phyloP scores from a whole-genome alignment of 805 yeast species.

The Cyberlindnera subsufficiens region DNA sequence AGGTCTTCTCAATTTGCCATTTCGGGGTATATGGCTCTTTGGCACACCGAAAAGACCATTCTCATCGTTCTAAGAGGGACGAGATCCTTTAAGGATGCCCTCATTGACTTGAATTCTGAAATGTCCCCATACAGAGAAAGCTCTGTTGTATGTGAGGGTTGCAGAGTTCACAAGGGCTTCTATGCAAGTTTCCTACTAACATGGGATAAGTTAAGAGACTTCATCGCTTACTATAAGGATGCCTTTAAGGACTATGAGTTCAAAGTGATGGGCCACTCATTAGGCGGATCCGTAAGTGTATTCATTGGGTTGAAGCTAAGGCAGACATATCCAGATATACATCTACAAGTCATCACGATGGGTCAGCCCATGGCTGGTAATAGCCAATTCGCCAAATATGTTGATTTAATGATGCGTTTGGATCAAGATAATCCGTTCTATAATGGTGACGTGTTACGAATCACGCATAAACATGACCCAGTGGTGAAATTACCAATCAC shows the following conservation, averaged over 20 bases:
- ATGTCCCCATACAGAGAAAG: conserved; percentile 13
- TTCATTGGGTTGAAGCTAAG: conserved; percentile 8
- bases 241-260: conserved; percentile 9
- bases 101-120: conserved; percentile 21
- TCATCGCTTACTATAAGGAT: not conserved
- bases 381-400: conserved; percentile 9
- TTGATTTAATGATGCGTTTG: conserved; percentile 7
- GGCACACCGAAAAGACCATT: conserved; percentile 8
- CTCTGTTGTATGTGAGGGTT: conserved; percentile 9
- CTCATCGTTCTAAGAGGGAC: conserved; percentile 21
- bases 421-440: conserved; percentile 1
- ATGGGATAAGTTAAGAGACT: conserved; percentile 4
- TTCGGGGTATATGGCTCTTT: conserved; percentile 21
- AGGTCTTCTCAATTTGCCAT: conserved; percentile 8
- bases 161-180: conserved; percentile 23
- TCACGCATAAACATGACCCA: conserved; percentile 23
- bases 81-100: conserved; percentile 21
- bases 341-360: conserved; percentile 15
- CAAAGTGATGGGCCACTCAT: conserved; percentile 21
- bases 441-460: conserved; percentile 9
- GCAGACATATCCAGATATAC: not conserved
- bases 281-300: conserved; percentile 23
- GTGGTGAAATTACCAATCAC: conserved; percentile 21
- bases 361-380: conserved; percentile 26
- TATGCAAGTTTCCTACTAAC: conserved; percentile 11